Base-by-base conservation (phyloP, 208 protist species). In the Trypanosoma conorhini region DNA sequence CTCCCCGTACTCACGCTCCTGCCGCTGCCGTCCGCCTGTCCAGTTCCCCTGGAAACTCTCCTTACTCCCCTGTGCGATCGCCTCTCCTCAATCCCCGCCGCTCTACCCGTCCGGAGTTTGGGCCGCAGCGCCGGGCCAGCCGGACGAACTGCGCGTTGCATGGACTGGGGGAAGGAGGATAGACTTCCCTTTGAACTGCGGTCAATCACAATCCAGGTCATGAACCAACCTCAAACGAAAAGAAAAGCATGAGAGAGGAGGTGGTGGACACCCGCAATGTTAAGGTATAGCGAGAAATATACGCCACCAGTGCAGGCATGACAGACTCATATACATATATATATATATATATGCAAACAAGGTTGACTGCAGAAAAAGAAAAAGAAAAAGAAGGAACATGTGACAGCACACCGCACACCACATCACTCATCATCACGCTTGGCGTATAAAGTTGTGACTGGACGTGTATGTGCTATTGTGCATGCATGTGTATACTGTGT, bases 121-220 rank as follows among this genome's bases (percentile, higher is more conserved):
- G 30, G 57, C 9, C 1, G 8, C 57, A 62, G 19, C 17, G 31
- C 21, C 57, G 31, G 22, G 21, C 1, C n/a, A 24, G 31, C 12
- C 21, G 30, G 26, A 26, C 5, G 26, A 19, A 4, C 4, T 5
- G 21, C 9, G 8, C 59, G 17, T 50, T 28, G 17, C 40, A 17
- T 68, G 15, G 31, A 5, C 10, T 10, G 12, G 21, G 48, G 10
- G n/a, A 22, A 5, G 3, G 51, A 50, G 21, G 9, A 61, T n/a
- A 68, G 31, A 26, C 52, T 48, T 48, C 63, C 63, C 38, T 60
- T 68, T 12, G 33, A 10, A 31, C 22, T 50, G 2, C 12, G 28
- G 56, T 60, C 51, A 60, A 68, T 60, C 30, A 51, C 51, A 51
- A 68, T 59, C 63, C 63, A 61, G 17, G 50, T 50, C 63, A 68